Base-by-base conservation (phyloP, 1,139 yeast genomes). In the Wickerhamomyces sp. region DNA sequence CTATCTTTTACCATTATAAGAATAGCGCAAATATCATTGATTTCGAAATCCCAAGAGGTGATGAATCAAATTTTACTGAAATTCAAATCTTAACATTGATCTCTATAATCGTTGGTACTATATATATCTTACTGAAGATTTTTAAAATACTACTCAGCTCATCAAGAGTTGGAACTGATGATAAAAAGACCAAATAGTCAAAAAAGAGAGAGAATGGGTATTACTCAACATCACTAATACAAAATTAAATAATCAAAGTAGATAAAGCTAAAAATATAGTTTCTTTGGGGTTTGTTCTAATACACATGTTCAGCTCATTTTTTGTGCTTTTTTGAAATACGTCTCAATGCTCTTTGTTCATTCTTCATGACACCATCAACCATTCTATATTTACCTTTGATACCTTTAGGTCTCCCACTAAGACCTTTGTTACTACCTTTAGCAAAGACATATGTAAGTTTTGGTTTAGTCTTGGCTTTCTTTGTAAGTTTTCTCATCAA, bases 301-400 rank as follows among this genome's bases (percentile, higher is more conserved):
- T 18, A 5, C 23, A 18, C 23, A 18, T 18, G 23, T 18, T 13
- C 7, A 23, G 27, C 13, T 53, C 58, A 66, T 57, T 77, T 77
- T 64, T 76, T 81, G 59, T 82, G 76, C 72, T 86, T 89, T 76
- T 91, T 93, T 29, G 90, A 86, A 56, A 91, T 86, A 64, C 98
- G 83, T 65, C 79, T 84, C 63, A 91, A 74, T 31, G 98, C 97
- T 57, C 99, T 76, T 72, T 85, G 91, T 69, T 93, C 99, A 67
- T 93, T 93, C 87, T 94, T 93, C 85, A 90, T 74, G 23, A 84
- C 87, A 73, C 98, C 98, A 69, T 93, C 99, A 58, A 93, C 98
- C 99, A 94, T 93, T 84, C 89, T 93, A 73, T 93, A 93, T 65
- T 89, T 90, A 71, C 99, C 99, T 69, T 84, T 89, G 57, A 93